A percentile compares a stretch with the other conserved stretches of the same genome.
Evolutionary conservation across 2,329 filamentous ascomycete genomes (phyloP).

Genomic region (Fusarium sp.): DNA sequence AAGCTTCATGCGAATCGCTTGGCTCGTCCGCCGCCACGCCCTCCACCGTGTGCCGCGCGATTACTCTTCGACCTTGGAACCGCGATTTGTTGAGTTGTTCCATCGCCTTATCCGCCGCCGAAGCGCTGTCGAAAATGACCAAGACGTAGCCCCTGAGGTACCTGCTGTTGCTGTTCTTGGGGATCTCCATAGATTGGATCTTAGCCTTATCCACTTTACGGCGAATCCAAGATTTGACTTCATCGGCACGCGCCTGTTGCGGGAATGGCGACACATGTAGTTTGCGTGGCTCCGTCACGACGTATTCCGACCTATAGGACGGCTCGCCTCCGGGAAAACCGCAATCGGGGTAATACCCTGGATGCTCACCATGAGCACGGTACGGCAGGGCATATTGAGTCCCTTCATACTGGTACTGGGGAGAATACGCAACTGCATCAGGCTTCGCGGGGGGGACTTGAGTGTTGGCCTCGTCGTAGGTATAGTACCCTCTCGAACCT

Average conservation of each 20-base stretch:
- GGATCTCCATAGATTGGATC: conserved; percentile 49
- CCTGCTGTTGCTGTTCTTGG: conserved; percentile 39
- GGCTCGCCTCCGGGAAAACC: conserved; percentile 5
- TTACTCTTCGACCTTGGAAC: conserved; percentile 48
- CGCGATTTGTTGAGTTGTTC: conserved; percentile 47
- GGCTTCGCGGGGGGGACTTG: conserved; percentile 7
- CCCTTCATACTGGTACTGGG: conserved; percentile 30
- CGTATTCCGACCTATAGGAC: conserved; percentile 15
- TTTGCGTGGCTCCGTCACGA: conserved; percentile 40
- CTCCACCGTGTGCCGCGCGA: conserved; percentile 43
- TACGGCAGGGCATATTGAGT: conserved; percentile 38
- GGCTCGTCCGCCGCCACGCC: conserved; percentile 28
- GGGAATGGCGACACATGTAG: conserved; percentile 49
- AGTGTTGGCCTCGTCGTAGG: conserved; percentile 5
- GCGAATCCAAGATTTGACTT: conserved; percentile 51
- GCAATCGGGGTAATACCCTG: conserved; percentile 14
- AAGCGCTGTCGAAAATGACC: conserved; percentile 44
- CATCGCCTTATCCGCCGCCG: conserved; percentile 44
- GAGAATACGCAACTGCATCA: conserved; percentile 19
- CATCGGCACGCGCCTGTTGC: conserved; percentile 38
- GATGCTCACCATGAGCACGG: conserved; percentile 17
- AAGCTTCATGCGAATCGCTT: conserved; percentile 2
- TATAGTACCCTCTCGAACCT: conserved; percentile 25
- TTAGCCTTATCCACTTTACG: conserved; percentile 43
- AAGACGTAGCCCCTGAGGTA: conserved; percentile 49